These are phyloP conservation scores for Leishmania guyanensis DNA, from an alignment of 208 protist species.

Conservation along the genomic window DNA sequence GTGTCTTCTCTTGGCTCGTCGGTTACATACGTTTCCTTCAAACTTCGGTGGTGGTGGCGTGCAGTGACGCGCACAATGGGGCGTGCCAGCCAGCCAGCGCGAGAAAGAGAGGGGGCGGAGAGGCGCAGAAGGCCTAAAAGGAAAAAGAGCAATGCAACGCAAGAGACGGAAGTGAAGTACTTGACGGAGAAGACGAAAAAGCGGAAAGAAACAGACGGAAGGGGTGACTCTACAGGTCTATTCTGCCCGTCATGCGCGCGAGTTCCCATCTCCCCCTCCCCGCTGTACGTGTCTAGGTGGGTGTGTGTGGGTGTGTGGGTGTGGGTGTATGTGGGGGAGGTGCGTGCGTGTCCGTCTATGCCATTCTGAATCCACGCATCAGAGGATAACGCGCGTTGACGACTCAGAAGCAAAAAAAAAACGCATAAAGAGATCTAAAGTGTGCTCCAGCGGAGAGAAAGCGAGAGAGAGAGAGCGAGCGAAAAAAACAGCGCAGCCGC, in stretches of 20 bases:
- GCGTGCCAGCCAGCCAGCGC: not conserved
- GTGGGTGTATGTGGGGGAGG: not conserved
- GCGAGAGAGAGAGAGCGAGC: not conserved
- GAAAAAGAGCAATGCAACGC: not conserved
- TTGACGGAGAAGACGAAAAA: constrained; percentile 15
- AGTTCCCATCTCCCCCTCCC: not conserved
- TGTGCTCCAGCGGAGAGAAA: not conserved
- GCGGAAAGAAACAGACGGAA: constrained; percentile 7
- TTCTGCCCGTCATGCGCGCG: not conserved
- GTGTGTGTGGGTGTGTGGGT: not conserved
- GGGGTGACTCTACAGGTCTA: not conserved
- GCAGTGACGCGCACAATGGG: not conserved
- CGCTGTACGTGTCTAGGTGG: not conserved
- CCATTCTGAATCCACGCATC: no score
- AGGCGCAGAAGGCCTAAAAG: not conserved
- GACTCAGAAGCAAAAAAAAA: not conserved
- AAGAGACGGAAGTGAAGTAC: not conserved
- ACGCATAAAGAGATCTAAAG: not conserved
- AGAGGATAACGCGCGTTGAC: not conserved
- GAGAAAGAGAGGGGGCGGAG: not conserved
- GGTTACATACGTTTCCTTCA: not conserved
- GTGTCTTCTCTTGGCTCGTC: no score
- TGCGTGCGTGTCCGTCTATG: not conserved
- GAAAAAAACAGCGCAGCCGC: not conserved
- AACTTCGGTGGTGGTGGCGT: not conserved